Base-by-base conservation (phyloP, 139 green algal genomes). In the Auxenochlorella pyrenoidosa region DNA sequence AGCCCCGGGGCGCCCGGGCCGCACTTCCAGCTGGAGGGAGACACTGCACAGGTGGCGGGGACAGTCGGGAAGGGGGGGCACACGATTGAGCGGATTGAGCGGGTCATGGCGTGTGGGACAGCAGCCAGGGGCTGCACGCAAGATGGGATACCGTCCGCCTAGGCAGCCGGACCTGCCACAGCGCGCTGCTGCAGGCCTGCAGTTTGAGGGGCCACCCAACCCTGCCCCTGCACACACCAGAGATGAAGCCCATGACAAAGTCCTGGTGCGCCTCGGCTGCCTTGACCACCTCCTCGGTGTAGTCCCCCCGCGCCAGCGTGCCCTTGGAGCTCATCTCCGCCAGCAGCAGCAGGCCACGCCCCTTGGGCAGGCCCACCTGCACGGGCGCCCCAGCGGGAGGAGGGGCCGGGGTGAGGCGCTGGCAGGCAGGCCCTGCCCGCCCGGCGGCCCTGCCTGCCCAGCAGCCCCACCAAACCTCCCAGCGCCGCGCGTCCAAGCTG, bases 221-320 rank as follows among this genome's bases (percentile, higher is more conserved):
- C 8, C 47, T 10, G 10, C 10, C 54, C 34, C 68, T 43, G 22
- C 75, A 30, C 83, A 16, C 54, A 87, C 83, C 83, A 0, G 94
- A 98, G 87, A 99, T 99, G 95, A 98, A 99, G 59, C 98, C 98
- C 92, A 99, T 99, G 66, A 99, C 98, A 93, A 99, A 99, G 89
- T 99, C 98, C 72, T 92, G 85, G 82, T 97, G 89, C 60, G 91
- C 86, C 72, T 94, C 91, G 3, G 97, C 97, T 8, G 96, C 96
- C 63, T 91, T 80, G 5, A 94, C 94, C 70, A 98, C 96, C 54
- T 93, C 91, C 38, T 96, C 91, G 5, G 97, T 99, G 95, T 99
- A 99, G 3, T 79, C 82, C 44, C 88, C 97, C n/a, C 73, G 92
- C 8, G 97, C 97, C 60, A 99, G 93, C 0, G 95, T 98, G 82